phyloP scores from a whole-genome alignment of 495 filamentous ascomycete genomes.

The Stereocaulon alpinum region DNA sequence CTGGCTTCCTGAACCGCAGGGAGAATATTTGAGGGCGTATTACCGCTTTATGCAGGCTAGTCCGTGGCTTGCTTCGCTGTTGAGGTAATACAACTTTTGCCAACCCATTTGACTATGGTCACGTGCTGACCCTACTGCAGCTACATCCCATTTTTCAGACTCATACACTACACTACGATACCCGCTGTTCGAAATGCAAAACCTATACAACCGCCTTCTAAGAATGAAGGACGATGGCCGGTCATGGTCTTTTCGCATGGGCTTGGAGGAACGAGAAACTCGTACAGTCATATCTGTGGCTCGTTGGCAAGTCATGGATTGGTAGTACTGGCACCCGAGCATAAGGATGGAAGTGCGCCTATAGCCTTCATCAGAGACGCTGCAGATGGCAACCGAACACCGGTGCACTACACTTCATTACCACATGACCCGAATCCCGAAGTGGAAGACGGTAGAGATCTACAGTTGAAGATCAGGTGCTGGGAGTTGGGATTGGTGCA shows the following conservation, averaged over 20 bases:
- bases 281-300: conserved; percentile 62
- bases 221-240: conserved; percentile 46
- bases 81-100: conserved; percentile 1
- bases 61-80: conserved; percentile 8
- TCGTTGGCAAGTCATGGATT: conserved; percentile 65
- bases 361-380: conserved; percentile 44
- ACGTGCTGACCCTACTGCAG: conserved; percentile 25
- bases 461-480: conserved; percentile 57
- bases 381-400: not conserved
- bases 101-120: too few relatives aligned
- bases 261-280: conserved; percentile 59
- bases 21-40: conserved; percentile 56
- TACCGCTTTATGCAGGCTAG: conserved; percentile 54
- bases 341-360: conserved; percentile 62
- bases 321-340: conserved; percentile 65
- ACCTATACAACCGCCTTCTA: conserved; percentile 29
- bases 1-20: conserved; percentile 67
- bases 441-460: conserved; percentile 47
- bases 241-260: conserved; percentile 76
- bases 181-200: conserved; percentile 41
- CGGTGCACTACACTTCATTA: conserved; percentile 29
- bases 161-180: conserved; percentile 57
- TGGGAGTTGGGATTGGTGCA: conserved; percentile 60
- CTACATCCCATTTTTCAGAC: conserved; percentile 43
- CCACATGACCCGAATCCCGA: conserved; percentile 46